phyloP scores from a whole-genome alignment of 1,284 basidiomycete species.

The Ceraceosorus guamensis region DNA sequence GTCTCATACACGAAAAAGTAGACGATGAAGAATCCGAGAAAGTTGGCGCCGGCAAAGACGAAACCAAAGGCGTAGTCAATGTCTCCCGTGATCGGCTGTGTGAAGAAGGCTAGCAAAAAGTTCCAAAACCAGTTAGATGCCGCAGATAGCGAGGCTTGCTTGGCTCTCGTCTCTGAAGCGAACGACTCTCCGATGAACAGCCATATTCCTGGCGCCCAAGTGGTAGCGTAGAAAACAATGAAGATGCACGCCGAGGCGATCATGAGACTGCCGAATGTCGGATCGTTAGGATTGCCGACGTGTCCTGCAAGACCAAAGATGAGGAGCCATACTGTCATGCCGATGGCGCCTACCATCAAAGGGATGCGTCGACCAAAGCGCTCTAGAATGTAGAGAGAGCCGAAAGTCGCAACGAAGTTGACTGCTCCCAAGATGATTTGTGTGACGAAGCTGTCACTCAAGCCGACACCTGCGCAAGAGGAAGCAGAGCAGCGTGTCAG shows the following conservation, averaged over 20 bases:
- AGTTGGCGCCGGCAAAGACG: constrained; percentile 59
- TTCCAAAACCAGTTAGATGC: constrained; percentile 61
- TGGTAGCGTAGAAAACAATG: constrained; percentile 68
- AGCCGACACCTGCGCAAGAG: constrained; percentile 53
- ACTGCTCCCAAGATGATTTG: constrained; percentile 59
- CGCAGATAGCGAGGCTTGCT: constrained; percentile 67
- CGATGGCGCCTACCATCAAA: constrained; percentile 52
- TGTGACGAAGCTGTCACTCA: constrained; percentile 57
- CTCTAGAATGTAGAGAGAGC: constrained; percentile 59
- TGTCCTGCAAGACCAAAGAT: constrained; percentile 70
- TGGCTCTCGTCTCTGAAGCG: constrained; percentile 65
- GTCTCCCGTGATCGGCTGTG: constrained; percentile 26
- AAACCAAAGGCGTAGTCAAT: constrained; percentile 62
- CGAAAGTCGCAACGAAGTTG: constrained; percentile 58
- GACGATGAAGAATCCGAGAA: constrained; percentile 59
- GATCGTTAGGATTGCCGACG: constrained; percentile 55
- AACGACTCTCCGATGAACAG: constrained; percentile 58
- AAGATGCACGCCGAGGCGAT: constrained; percentile 71
- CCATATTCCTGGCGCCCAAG: constrained; percentile 55
- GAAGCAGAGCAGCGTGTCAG: too few species aligned
- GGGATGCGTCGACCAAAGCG: constrained; percentile 55
- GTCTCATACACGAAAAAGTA: constrained; percentile 73
- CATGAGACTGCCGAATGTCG: constrained; percentile 60
- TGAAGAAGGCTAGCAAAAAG: constrained; percentile 67
- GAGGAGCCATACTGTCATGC: constrained; percentile 70